Percentiles rank a stretch among this genome's conserved stretches.
These are phyloP conservation scores for Cordyceps tenuipes DNA, from an alignment of 2,329 filamentous ascomycete genomes.

Conservation along the genomic window DNA sequence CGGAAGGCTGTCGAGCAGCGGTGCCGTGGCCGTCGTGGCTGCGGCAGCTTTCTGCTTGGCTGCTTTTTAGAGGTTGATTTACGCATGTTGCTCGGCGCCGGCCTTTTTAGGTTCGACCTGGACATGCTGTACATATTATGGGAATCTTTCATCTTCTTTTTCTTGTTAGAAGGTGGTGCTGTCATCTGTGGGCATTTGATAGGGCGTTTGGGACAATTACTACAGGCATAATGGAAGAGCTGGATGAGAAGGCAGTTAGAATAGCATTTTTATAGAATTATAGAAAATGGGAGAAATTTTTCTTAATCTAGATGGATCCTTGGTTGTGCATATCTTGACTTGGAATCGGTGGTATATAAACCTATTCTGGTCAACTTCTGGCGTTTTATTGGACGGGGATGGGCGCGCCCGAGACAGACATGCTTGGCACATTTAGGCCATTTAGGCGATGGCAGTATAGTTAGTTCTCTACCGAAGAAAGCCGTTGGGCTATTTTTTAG, in stretches of 20 bases:
- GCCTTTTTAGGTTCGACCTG: neutral
- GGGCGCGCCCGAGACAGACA: neutral
- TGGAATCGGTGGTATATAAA: neutral
- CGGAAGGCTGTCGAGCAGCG: neutral
- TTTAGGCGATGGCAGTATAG: too few species aligned
- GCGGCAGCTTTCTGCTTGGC: neutral
- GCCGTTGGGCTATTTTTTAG: too few species aligned
- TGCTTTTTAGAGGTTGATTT: neutral
- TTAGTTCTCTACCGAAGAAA: too few species aligned
- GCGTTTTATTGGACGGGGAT: neutral
- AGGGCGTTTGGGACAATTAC: neutral
- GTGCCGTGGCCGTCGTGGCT: neutral
- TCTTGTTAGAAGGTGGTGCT: neutral
- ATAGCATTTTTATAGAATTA: neutral
- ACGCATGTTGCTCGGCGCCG: neutral
- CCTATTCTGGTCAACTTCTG: neutral
- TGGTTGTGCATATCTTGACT: neutral
- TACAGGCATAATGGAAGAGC: neutral
- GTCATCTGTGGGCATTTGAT: neutral
- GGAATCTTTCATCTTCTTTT: too few species aligned
- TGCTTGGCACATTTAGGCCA: neutral
- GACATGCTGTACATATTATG: neutral
- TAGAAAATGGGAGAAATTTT: neutral
- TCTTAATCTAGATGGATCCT: neutral
- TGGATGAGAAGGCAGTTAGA: neutral